Conservation (phyloP, 345 rosid genomes). For the Ricinus communis region DNA sequence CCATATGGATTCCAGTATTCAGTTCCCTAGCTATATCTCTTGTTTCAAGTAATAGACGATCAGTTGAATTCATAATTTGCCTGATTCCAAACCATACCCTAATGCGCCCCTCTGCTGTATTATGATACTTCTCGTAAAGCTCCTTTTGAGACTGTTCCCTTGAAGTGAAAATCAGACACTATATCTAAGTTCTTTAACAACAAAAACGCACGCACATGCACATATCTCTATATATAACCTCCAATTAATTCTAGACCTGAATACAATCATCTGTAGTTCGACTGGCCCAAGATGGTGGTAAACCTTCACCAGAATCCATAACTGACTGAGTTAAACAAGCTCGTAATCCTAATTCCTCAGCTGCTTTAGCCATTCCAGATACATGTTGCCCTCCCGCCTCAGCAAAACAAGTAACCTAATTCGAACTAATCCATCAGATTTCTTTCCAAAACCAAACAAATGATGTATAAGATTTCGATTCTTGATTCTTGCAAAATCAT, state of each 20-base stretch:
- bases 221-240: neutral
- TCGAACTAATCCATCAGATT: neutral
- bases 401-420: slow-evolving; percentile 71
- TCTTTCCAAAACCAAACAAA: neutral
- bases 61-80: slow-evolving; percentile 66
- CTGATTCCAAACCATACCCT: slow-evolving; percentile 70
- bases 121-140: slow-evolving; percentile 54
- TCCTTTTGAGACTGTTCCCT: slow-evolving; percentile 57
- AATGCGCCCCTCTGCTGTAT: slow-evolving; percentile 67
- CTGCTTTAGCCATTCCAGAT: slow-evolving; percentile 63
- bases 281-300: slow-evolving; percentile 59
- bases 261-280: slow-evolving; percentile 56
- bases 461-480: neutral
- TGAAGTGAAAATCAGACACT: slow-evolving; percentile 20
- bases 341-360: slow-evolving; percentile 57
- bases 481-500: too few relatives aligned
- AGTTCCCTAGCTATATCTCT: slow-evolving; percentile 56
- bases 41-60: slow-evolving; percentile 53
- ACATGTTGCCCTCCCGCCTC: slow-evolving; percentile 81
- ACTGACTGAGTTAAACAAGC: slow-evolving; percentile 62
- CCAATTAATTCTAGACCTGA: slow-evolving; percentile 38
- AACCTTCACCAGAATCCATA: slow-evolving; percentile 67
- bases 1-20: slow-evolving; percentile 75
- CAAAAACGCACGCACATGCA: neutral
- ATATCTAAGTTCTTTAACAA: slow-evolving; percentile 3